Percentiles rank a stretch among this genome's conserved stretches.
Conservation (phyloP, 352 stramenopile species). For the Pythium brachiatum region DNA sequence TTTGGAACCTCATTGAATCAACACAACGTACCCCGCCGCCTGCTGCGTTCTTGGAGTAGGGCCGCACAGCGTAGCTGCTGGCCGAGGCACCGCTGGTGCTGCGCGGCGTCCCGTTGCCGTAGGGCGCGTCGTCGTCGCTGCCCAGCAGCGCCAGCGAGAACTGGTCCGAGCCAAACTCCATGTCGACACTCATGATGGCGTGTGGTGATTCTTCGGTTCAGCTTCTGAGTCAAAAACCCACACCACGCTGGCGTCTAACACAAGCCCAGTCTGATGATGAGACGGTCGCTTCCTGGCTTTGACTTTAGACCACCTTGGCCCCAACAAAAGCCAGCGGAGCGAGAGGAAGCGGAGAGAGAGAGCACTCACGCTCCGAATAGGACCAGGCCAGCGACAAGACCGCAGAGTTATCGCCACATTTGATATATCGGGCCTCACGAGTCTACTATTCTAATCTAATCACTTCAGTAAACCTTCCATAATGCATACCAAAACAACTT, state of each 20-base stretch:
- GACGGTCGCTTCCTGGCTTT: neutral
- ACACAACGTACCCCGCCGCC: conserved; percentile 39
- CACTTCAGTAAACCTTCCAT: neutral
- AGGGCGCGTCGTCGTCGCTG: conserved; percentile 54
- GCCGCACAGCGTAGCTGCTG: conserved; percentile 36
- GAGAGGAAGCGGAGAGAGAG: conserved; percentile 3
- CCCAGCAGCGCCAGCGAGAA: conserved; percentile 59
- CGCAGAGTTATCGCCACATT: conserved; percentile 10
- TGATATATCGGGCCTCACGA: conserved; percentile 3
- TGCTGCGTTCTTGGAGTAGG: conserved; percentile 51
- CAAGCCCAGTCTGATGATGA: neutral
- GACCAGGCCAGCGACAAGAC: neutral
- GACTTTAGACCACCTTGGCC: neutral
- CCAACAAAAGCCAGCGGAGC: conserved; percentile 18
- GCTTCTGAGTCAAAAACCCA: neutral
- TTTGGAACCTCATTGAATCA: too few species aligned
- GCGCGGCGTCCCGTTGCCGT: conserved; percentile 23
- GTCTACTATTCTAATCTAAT: neutral
- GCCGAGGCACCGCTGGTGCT: conserved; percentile 9
- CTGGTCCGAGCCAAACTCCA: conserved; percentile 29
- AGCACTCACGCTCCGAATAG: neutral
- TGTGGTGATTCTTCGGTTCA: neutral
- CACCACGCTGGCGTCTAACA: neutral
- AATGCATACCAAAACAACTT: neutral
- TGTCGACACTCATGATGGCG: conserved; percentile 19